These are phyloP conservation scores for Beauveria varroae DNA, from an alignment of 2,329 filamentous ascomycete species.

Conservation along the genomic window DNA sequence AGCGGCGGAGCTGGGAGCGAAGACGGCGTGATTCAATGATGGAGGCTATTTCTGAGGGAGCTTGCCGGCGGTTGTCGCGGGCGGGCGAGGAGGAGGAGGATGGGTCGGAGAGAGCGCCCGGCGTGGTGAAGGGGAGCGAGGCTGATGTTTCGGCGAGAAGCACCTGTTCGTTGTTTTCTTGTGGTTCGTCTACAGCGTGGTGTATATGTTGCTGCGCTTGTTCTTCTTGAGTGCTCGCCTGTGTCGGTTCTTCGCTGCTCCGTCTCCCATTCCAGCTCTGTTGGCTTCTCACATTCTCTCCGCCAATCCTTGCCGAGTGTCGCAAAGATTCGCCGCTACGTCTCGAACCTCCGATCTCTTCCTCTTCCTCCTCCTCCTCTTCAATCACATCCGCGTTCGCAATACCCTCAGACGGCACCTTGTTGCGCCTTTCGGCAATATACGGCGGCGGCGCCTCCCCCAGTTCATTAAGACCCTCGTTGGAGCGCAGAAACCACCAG, in stretches of 20 bases:
- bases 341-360: background rate
- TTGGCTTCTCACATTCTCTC: background rate
- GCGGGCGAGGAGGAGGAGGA: background rate
- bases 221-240: background rate
- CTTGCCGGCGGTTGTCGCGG: background rate
- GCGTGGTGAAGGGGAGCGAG: background rate
- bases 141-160: background rate
- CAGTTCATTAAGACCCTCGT: slow-evolving; percentile 55
- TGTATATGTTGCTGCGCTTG: background rate
- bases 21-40: background rate
- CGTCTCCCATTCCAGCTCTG: background rate
- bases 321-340: background rate
- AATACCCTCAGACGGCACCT: background rate
- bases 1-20: background rate
- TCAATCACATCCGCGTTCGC: background rate
- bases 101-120: background rate
- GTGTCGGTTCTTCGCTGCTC: background rate
- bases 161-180: background rate
- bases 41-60: background rate
- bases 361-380: background rate
- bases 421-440: slow-evolving; percentile 25
- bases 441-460: slow-evolving; percentile 62
- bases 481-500: slow-evolving; percentile 17
- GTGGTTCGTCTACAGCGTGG: background rate
- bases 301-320: background rate